These are phyloP conservation scores for Colletotrichum karsti DNA, from an alignment of 2,329 filamentous ascomycete genomes.

Conservation along the genomic window DNA sequence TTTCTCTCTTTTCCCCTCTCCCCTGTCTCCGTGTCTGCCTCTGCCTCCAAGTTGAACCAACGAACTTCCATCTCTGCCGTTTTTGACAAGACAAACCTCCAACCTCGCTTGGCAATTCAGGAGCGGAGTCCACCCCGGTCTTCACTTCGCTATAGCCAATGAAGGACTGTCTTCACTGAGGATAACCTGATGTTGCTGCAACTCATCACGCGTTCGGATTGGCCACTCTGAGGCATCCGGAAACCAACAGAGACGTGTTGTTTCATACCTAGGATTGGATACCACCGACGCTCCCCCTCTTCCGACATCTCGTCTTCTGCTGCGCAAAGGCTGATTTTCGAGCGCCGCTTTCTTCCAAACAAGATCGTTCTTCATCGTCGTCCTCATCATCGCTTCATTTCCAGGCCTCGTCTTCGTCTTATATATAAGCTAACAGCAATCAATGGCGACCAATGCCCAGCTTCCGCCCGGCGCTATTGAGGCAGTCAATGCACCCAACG, in stretches of 20 bases:
- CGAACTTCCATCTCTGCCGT: background rate
- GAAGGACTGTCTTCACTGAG: background rate
- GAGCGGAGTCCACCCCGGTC: background rate
- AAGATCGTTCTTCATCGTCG: too few relatives aligned
- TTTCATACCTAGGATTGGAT: background rate
- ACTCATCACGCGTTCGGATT: background rate
- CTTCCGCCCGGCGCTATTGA: background rate
- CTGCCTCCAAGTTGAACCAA: background rate
- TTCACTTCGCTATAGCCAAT: background rate
- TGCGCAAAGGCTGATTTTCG: background rate
- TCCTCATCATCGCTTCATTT: too few relatives aligned
- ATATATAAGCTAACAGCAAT: background rate
- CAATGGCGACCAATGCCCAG: background rate
- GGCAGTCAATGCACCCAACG: background rate
- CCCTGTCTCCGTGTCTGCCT: too few relatives aligned
- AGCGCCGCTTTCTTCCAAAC: too few relatives aligned
- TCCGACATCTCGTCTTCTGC: background rate
- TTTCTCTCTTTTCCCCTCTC: too few relatives aligned
- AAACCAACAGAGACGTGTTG: background rate
- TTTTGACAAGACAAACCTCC: background rate
- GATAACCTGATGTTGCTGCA: slow-evolving; percentile 2
- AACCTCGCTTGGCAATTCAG: background rate
- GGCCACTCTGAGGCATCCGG: background rate
- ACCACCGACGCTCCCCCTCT: background rate
- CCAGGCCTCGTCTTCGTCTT: too few relatives aligned